These are phyloP conservation scores for Tetragonia tetragonoides DNA, from an alignment of 148 eudicot species.

Conservation along the genomic window DNA sequence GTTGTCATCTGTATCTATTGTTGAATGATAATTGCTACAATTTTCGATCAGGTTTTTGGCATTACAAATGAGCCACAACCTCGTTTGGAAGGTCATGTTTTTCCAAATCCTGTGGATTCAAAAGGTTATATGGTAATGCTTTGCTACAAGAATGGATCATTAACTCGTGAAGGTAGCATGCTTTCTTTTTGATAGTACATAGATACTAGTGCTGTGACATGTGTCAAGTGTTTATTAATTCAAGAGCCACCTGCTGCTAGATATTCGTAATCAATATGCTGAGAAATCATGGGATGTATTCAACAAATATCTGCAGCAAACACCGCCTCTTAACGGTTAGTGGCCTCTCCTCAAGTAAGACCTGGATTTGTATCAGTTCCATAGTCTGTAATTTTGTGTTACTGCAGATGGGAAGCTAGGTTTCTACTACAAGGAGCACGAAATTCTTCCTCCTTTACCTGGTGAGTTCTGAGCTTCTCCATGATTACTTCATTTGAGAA, in stretches of 20 bases:
- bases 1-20: not conserved
- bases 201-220: not conserved
- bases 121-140: constrained; percentile 92
- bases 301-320: constrained; percentile 56
- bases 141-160: constrained; percentile 85
- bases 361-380: not conserved
- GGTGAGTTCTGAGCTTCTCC: constrained; percentile 35
- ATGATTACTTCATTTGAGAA: not conserved
- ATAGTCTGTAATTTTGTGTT: not conserved
- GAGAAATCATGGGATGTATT: constrained; percentile 82
- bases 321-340: constrained; percentile 83
- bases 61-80: constrained; percentile 72
- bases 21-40: constrained; percentile 1
- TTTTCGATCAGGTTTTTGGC: constrained; percentile 68
- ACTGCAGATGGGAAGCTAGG: constrained; percentile 79
- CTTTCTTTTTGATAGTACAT: not conserved
- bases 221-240: constrained; percentile 5
- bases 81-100: constrained; percentile 83
- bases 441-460: constrained; percentile 87
- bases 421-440: constrained; percentile 89
- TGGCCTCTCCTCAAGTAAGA: constrained; percentile 5
- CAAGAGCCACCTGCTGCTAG: constrained; percentile 33
- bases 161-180: constrained; percentile 81
- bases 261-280: constrained; percentile 66
- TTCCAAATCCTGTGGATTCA: constrained; percentile 89